Evolutionary conservation across 805 yeast genomes (phyloP), one percentile per base, ranked within the genome.

Genomic region (Yarrowia divulgata): DNA sequence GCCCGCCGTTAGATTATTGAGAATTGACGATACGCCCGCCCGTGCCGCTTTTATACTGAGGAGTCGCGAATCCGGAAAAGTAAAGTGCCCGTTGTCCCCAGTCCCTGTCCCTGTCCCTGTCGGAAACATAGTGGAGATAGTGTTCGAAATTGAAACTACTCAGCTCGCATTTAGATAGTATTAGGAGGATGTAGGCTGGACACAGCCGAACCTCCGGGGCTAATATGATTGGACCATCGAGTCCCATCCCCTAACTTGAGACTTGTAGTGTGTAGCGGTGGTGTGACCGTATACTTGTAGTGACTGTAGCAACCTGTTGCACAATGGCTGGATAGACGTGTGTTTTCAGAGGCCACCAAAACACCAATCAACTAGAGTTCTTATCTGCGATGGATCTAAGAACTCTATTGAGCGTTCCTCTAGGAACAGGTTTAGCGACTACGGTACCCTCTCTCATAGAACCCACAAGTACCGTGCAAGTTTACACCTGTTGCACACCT

Each of bases 181-280:
- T 57, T 29, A 29, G 63, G 63, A 57, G 63, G 63, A 57, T 32
- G 63, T 57, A 57, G 48, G 63, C 46, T 29, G 9, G 45, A 19
- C 43, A 4, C 19, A 10, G 46, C 63, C 63, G 63, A 57, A 57
- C 63, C 63, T 57, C 63, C 63, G 63, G 63, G 63, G 63, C n/a
- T 57, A 57, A 57, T 57, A 40, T 13, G 63, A 57, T 57, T 57
- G 63, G 63, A 57, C 63, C 63, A 57, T 57, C 48, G 63, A 57
- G 63, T 57, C 63, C 63, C 63, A 57, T 57, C 63, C 63, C 63
- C 48, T 39, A 57, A 29, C n/a, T 40, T 40, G 4, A 8, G 19
- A 23, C 14, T 43, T 23, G 62, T 55, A 55, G 62, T 37, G 62
- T 39, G 60, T 14, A 12, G 29, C 29, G 29, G 29, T 23, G 29